These are phyloP conservation scores for Primulina tabacum DNA, from an alignment of 257 asterid species.

Conservation along the genomic window DNA sequence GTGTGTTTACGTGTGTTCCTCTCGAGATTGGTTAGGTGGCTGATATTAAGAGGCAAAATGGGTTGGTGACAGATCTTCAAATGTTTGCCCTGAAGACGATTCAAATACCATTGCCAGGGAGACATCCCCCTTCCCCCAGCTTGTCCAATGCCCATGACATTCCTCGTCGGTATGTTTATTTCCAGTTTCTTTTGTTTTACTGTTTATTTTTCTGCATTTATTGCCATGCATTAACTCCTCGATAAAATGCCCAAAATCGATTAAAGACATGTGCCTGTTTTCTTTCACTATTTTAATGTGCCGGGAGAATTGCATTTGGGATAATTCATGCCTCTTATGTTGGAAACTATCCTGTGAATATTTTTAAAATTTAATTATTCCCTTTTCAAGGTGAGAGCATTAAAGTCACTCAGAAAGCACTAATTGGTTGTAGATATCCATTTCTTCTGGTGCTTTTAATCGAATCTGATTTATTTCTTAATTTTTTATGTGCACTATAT, in stretches of 20 bases:
- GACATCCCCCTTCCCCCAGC: slow-evolving; percentile 81
- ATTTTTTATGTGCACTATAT: slow-evolving; percentile 9
- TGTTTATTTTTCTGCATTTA: neutral
- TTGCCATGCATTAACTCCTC: slow-evolving; percentile 9
- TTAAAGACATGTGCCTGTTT: neutral
- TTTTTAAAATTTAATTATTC: neutral
- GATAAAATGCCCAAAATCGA: neutral
- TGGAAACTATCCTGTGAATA: neutral
- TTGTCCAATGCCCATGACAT: slow-evolving; percentile 42
- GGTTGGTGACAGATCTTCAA: slow-evolving; percentile 82
- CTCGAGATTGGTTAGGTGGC: slow-evolving; percentile 52
- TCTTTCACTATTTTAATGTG: neutral
- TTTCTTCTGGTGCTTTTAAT: slow-evolving; percentile 7
- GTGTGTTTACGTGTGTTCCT: slow-evolving; percentile 1
- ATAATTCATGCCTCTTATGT: neutral
- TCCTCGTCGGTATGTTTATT: slow-evolving; percentile 43
- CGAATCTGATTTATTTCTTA: slow-evolving; percentile 5
- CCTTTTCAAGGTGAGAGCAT: neutral
- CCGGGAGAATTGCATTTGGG: neutral
- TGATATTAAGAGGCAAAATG: slow-evolving; percentile 79
- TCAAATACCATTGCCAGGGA: slow-evolving; percentile 80
- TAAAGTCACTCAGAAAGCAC: neutral
- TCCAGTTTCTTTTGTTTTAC: slow-evolving; percentile 2
- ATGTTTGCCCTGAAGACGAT: slow-evolving; percentile 89
- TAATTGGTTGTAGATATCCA: neutral